phyloP scores from a whole-genome alignment of 164 flowering plant genomes.

The Litsea cubeba region DNA sequence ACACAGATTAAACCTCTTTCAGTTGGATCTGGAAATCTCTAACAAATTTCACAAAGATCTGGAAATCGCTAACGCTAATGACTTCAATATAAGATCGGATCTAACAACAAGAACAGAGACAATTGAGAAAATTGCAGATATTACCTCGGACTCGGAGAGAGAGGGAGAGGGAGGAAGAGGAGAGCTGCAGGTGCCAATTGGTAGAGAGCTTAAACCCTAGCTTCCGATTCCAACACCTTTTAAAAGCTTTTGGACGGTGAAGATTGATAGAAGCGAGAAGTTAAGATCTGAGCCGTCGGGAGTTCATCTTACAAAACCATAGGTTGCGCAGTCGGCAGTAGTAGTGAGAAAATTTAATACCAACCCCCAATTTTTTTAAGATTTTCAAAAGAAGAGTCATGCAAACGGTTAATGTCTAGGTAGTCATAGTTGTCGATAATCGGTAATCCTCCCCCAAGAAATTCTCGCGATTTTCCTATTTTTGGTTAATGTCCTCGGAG shows the following conservation, averaged over 20 bases:
- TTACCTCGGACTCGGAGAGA: neutral
- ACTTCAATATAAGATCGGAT: neutral
- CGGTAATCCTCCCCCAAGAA: too few relatives aligned
- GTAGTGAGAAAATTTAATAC: too few relatives aligned
- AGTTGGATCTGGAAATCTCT: too few relatives aligned
- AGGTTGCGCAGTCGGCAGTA: neutral
- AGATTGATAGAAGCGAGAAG: neutral
- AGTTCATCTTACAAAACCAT: neutral
- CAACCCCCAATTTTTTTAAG: too few relatives aligned
- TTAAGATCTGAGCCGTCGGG: neutral
- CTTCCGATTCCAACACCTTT: neutral
- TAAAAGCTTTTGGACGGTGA: neutral
- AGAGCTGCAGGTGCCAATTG: too few relatives aligned
- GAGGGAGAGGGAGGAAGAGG: neutral
- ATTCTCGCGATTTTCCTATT: too few relatives aligned
- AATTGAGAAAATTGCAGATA: neutral
- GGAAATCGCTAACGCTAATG: too few relatives aligned
- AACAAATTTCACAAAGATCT: too few relatives aligned
- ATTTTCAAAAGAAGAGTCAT: too few relatives aligned
- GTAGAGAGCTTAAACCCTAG: neutral
- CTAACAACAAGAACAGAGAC: neutral
- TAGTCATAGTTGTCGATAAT: too few relatives aligned
- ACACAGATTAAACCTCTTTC: neutral
- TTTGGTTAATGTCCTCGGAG: accelerated
- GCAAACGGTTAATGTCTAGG: too few relatives aligned